phyloP scores from a whole-genome alignment of 352 stramenopile genomes.

The Pythium diclinum region DNA sequence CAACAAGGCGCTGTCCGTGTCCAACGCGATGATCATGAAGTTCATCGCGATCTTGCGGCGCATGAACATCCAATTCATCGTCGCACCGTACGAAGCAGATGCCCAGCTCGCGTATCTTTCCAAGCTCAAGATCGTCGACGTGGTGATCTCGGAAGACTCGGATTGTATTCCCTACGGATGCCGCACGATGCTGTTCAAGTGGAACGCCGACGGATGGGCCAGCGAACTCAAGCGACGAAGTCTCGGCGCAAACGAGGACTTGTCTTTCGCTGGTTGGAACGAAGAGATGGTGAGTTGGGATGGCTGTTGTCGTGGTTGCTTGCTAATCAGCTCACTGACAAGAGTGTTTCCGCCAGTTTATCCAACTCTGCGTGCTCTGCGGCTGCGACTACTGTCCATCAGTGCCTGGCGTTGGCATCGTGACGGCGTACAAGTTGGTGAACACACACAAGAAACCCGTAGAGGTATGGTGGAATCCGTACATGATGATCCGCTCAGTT shows the following conservation, averaged over 20 bases:
- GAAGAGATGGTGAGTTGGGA: slow-evolving; percentile 72
- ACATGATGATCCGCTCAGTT: not conserved
- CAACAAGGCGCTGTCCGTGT: slow-evolving; percentile 55
- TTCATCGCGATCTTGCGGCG: slow-evolving; percentile 57
- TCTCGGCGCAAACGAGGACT: slow-evolving; percentile 74
- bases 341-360: slow-evolving; percentile 41
- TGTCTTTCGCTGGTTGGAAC: slow-evolving; percentile 81
- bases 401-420: slow-evolving; percentile 69
- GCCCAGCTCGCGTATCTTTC: slow-evolving; percentile 95
- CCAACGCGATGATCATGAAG: slow-evolving; percentile 73
- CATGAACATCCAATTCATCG: slow-evolving; percentile 88
- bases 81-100: slow-evolving; percentile 98
- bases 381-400: slow-evolving; percentile 90
- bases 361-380: slow-evolving; percentile 81
- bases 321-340: not conserved
- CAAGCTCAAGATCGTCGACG: slow-evolving; percentile 84
- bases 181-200: slow-evolving; percentile 91
- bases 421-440: slow-evolving; percentile 81
- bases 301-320: not conserved
- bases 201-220: slow-evolving; percentile 83
- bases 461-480: slow-evolving; percentile 15
- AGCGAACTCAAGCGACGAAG: slow-evolving; percentile 84
- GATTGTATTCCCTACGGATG: slow-evolving; percentile 95
- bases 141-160: slow-evolving; percentile 96
- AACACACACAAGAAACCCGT: slow-evolving; percentile 41